Evolutionary conservation across 345 rosid species (phyloP).

Genomic region (Gossypium longicalyx): DNA sequence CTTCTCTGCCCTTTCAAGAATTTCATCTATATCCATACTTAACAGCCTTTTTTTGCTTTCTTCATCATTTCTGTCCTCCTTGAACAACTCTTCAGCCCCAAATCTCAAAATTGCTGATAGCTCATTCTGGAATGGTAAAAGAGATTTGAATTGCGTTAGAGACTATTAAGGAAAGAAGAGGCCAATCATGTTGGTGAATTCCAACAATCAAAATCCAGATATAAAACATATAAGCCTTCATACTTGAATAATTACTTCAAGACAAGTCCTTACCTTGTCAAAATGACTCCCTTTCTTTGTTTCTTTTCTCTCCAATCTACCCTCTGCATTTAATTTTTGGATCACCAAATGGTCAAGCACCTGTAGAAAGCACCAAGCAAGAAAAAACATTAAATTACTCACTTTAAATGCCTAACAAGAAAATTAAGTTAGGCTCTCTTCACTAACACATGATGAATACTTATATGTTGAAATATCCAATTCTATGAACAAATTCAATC

Average conservation of each 20-base stretch:
- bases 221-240: background rate
- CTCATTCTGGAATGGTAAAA: slow-evolving; percentile 60
- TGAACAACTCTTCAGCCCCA: slow-evolving; percentile 98
- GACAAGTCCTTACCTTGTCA: slow-evolving; percentile 68
- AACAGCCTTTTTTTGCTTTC: slow-evolving; percentile 88
- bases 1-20: slow-evolving; percentile 96
- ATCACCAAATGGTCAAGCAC: slow-evolving; percentile 99
- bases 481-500: background rate
- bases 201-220: slow-evolving; percentile 1
- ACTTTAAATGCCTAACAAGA: background rate
- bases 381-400: slow-evolving; percentile 9
- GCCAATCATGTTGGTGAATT: background rate
- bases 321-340: slow-evolving; percentile 98
- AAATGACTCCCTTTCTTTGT: slow-evolving; percentile 79
- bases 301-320: slow-evolving; percentile 98
- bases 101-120: slow-evolving; percentile 95
- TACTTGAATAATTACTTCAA: background rate
- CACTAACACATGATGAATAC: background rate
- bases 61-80: slow-evolving; percentile 94
- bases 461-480: background rate
- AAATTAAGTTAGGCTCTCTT: background rate
- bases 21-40: slow-evolving; percentile 96
- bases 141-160: background rate
- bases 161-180: background rate
- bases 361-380: slow-evolving; percentile 35